A percentile compares a stretch with the other conserved stretches of the same genome.
phyloP scores from a whole-genome alignment of 108 stramenopile genomes.

The Fistulifera solaris region DNA sequence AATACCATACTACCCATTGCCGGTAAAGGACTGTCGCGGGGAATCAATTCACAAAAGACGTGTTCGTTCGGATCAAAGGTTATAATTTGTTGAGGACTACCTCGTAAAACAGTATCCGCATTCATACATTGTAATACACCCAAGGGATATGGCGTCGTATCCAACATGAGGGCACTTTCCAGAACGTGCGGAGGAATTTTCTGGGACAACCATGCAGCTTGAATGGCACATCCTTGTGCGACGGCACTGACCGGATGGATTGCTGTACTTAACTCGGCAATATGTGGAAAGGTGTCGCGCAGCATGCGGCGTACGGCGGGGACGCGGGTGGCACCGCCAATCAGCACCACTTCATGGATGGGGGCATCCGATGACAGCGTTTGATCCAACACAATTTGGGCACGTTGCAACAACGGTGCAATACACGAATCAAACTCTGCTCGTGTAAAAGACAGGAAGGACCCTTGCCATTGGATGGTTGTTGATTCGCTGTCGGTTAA shows the following conservation, averaged over 20 bases:
- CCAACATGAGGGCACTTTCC: conserved; percentile 71
- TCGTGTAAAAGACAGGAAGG: conserved; percentile 18
- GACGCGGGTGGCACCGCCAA: conserved; percentile 70
- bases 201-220: conserved; percentile 58
- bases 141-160: conserved; percentile 72
- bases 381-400: conserved; percentile 26
- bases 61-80: conserved; percentile 2
- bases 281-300: conserved; percentile 40
- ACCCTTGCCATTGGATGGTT: conserved; percentile 6
- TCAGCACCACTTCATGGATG: conserved; percentile 69
- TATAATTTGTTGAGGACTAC: not conserved
- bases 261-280: conserved; percentile 50
- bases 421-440: conserved; percentile 34
- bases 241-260: conserved; percentile 66
- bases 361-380: conserved; percentile 18
- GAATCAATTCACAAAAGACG: conserved; percentile 46
- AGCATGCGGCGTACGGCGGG: conserved; percentile 59
- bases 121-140: conserved; percentile 28
- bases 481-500: conserved; percentile 44
- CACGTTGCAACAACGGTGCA: conserved; percentile 25
- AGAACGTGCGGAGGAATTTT: conserved; percentile 53
- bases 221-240: conserved; percentile 74
- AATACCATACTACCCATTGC: conserved; percentile 56
- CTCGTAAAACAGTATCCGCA: too few species aligned
- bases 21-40: conserved; percentile 49